Percentiles rank a stretch among this genome's conserved stretches.
Conservation (phyloP, 352 stramenopile species). For the Phytophthora sojae region DNA sequence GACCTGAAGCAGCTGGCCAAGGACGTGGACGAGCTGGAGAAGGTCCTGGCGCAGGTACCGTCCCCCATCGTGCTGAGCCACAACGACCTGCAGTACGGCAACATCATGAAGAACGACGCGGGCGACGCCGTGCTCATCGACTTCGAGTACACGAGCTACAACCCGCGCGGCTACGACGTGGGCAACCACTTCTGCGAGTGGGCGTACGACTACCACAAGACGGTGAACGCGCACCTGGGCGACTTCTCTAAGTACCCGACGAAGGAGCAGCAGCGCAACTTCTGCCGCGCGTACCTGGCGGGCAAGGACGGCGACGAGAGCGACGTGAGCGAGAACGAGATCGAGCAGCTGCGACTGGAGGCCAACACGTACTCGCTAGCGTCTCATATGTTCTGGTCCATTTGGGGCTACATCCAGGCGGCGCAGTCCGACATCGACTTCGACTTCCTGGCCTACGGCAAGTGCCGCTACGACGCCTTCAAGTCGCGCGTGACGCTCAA, state of each 20-base stretch:
- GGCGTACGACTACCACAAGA: slow-evolving; percentile 87
- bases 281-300: slow-evolving; percentile 75
- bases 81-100: slow-evolving; percentile 94
- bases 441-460: slow-evolving; percentile 90
- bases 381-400: slow-evolving; percentile 90
- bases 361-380: slow-evolving; percentile 88
- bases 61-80: slow-evolving; percentile 90
- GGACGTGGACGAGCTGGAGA: slow-evolving; percentile 70
- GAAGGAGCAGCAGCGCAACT: slow-evolving; percentile 65
- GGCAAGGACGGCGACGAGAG: slow-evolving; percentile 51
- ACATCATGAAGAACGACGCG: slow-evolving; percentile 86
- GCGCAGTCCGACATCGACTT: slow-evolving; percentile 93
- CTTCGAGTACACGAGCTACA: slow-evolving; percentile 95
- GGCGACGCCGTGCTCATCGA: slow-evolving; percentile 90
- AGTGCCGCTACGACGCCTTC: slow-evolving; percentile 77
- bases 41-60: slow-evolving; percentile 57
- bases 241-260: slow-evolving; percentile 84
- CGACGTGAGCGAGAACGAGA: slow-evolving; percentile 54
- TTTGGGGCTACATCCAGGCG: slow-evolving; percentile 93
- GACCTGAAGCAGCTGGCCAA: slow-evolving; percentile 57
- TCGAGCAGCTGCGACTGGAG: slow-evolving; percentile 71
- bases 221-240: slow-evolving; percentile 76
- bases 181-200: slow-evolving; percentile 95
- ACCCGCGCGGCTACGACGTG: slow-evolving; percentile 91
- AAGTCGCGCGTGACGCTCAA: slow-evolving; percentile 64